A percentile compares a stretch with the other conserved stretches of the same genome.
phyloP scores from a whole-genome alignment of 805 yeast species.

The Cyberlindnera subsufficiens region DNA sequence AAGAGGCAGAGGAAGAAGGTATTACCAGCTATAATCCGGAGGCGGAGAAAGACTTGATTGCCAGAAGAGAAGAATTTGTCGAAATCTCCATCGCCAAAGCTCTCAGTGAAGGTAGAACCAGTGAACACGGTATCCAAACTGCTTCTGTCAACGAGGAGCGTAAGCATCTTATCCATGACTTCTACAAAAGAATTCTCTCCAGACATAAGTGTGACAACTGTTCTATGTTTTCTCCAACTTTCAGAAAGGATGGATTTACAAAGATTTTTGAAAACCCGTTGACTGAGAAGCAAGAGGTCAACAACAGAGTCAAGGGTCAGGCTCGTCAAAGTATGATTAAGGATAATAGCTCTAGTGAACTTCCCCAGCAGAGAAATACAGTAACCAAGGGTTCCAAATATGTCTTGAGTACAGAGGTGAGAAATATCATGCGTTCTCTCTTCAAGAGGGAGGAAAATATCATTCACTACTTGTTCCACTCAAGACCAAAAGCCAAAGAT shows the following conservation, averaged over 20 bases:
- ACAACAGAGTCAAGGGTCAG: conserved; percentile 79
- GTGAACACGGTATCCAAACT: conserved; percentile 64
- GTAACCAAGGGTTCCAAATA: conserved; percentile 74
- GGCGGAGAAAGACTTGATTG: conserved; percentile 42
- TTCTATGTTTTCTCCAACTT: conserved; percentile 90
- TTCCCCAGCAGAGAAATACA: conserved; percentile 6
- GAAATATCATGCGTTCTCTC: conserved; percentile 68
- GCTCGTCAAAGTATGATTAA: conserved; percentile 66
- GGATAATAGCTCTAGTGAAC: conserved; percentile 22
- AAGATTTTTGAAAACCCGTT: conserved; percentile 88
- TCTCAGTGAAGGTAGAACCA: conserved; percentile 66
- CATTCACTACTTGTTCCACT: conserved; percentile 70
- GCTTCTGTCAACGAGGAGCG: conserved; percentile 87
- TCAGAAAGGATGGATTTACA: conserved; percentile 90
- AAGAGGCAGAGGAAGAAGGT: conserved; percentile 41
- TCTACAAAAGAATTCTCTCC: conserved; percentile 64
- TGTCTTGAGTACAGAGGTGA: conserved; percentile 80
- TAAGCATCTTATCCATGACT: conserved; percentile 63
- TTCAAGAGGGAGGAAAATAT: conserved; percentile 69
- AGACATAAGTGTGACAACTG: conserved; percentile 94
- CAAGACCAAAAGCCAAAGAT: conserved; percentile 57
- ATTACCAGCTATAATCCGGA: conserved; percentile 26
- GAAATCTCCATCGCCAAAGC: conserved; percentile 67
- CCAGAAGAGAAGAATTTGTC: conserved; percentile 65
- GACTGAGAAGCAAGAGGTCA: conserved; percentile 71